Conservation (phyloP, 1,284 basidiomycete genomes). For the Fistulinella cinereoalba region DNA sequence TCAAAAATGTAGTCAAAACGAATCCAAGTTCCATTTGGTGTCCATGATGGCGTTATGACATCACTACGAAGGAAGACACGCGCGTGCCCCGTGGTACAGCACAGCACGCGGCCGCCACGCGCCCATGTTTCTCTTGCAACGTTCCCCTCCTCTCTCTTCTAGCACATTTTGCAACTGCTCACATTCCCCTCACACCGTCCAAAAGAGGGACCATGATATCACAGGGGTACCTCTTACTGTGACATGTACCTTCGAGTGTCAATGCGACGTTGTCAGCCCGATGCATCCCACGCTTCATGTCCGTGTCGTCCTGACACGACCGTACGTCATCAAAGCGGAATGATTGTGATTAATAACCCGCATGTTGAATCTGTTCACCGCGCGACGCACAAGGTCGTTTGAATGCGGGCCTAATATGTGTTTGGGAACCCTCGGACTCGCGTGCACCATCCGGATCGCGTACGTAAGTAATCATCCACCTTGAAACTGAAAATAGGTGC, state of each 20-base stretch:
- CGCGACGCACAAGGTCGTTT: conserved; percentile 1
- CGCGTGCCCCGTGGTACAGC: conserved; percentile 29
- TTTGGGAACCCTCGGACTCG: conserved; percentile 15
- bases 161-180: neutral
- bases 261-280: conserved; percentile 4
- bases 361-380: neutral
- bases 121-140: conserved; percentile 6
- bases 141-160: conserved; percentile 1
- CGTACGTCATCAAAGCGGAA: conserved; percentile 3
- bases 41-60: conserved; percentile 18
- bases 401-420: conserved; percentile 1
- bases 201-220: conserved; percentile 13
- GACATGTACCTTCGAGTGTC: neutral
- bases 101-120: conserved; percentile 30
- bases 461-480: conserved; percentile 3
- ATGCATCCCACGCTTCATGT: conserved; percentile 12
- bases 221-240: conserved; percentile 1
- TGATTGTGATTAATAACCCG: neutral
- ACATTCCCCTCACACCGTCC: conserved; percentile 7
- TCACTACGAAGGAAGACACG: conserved; percentile 18
- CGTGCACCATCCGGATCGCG: neutral
- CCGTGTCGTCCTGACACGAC: conserved; percentile 3
- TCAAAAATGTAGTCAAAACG: conserved; percentile 8
- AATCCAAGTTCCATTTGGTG: conserved; percentile 4
- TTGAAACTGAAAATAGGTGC: neutral